Base-by-base conservation (phyloP, 257 asterid genomes). In the Nicotiana undulata region DNA sequence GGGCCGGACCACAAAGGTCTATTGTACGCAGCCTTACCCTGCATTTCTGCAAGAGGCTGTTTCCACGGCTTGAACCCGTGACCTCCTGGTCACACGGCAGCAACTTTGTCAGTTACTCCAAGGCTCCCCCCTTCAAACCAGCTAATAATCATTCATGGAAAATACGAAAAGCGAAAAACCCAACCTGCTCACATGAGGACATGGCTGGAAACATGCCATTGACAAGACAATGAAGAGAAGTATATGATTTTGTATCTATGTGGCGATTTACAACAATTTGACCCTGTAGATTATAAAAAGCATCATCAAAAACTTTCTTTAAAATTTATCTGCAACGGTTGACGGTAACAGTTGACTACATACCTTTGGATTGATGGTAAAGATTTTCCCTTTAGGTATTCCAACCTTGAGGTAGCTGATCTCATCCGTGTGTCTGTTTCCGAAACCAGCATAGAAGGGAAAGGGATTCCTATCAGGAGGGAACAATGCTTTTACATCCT, bases 361-460 rank as follows among this genome's bases (percentile, higher is more conserved):
- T 89, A 93, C 97, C 97, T 91, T 93, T 59, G 97, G 93, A 74
- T 93, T 93, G 79, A 93, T 93, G 77, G 88, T 93, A 78, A 93
- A 93, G 82, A 93, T 93, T 85, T 93, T 93, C 17, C 93, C 96
- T 80, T 81, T 86, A 7, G 97, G 96, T 46, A 93, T 93, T 81
- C 97, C 97, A 55, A 93, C 96, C 87, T 89, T 93, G 18, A 91
- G 91, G 82, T 93, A 93, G 91, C 96, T 93, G 63, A 93, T 68
- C 88, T 93, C 97, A 81, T 93, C 97, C 2, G 96, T 93, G 88
- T 90, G 91, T 86, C 97, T 84, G 83, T 93, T 93, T 68, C 97
- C 97, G 70, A 93, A 93, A 63, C 97, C 97, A 77, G 97, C 97
- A 79, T 93, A 93, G 84, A 91, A 93, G 24, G 97, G 97, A 82